Percentiles rank a stretch among this genome's conserved stretches.
These are phyloP conservation scores for Balansia obtecta DNA, from an alignment of 2,329 filamentous ascomycete species.

Conservation along the genomic window DNA sequence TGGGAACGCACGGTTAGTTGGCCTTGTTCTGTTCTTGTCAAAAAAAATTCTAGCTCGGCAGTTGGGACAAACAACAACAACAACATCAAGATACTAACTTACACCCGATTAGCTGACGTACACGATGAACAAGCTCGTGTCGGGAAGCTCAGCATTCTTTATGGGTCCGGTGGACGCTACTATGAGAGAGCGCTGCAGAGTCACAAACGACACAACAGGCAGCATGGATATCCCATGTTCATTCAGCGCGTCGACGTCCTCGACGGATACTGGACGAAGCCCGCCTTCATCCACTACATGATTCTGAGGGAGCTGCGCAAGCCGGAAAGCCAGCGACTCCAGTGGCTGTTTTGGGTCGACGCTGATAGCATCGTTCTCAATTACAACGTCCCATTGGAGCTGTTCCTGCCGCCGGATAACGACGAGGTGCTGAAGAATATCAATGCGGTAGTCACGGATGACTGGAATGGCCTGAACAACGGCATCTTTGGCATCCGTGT, in stretches of 20 bases:
- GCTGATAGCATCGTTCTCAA: slow-evolving; percentile 8
- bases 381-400: slow-evolving; percentile 4
- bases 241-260: slow-evolving; percentile 19
- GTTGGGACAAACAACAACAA: not conserved
- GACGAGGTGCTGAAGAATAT: not conserved
- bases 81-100: too few relatives aligned
- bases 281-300: slow-evolving; percentile 24
- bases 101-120: not conserved
- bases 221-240: slow-evolving; percentile 21
- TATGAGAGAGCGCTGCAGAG: slow-evolving; percentile 18
- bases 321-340: slow-evolving; percentile 21
- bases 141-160: slow-evolving; percentile 6
- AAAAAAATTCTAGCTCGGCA: not conserved
- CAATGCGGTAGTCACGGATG: slow-evolving; percentile 1
- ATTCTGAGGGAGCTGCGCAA: slow-evolving; percentile 26
- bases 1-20: slow-evolving; percentile 2
- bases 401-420: slow-evolving; percentile 1
- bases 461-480: slow-evolving; percentile 6
- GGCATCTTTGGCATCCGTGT: slow-evolving; percentile 11
- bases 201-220: slow-evolving; percentile 21
- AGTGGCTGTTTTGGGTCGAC: slow-evolving; percentile 24
- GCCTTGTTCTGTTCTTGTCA: too few relatives aligned
- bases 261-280: slow-evolving; percentile 25
- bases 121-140: slow-evolving; percentile 5
- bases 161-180: not conserved